A percentile compares a stretch with the other conserved stretches of the same genome.
Evolutionary conservation across 139 green algal species (phyloP).

Genomic region (Chlamydomonas applanata): DNA sequence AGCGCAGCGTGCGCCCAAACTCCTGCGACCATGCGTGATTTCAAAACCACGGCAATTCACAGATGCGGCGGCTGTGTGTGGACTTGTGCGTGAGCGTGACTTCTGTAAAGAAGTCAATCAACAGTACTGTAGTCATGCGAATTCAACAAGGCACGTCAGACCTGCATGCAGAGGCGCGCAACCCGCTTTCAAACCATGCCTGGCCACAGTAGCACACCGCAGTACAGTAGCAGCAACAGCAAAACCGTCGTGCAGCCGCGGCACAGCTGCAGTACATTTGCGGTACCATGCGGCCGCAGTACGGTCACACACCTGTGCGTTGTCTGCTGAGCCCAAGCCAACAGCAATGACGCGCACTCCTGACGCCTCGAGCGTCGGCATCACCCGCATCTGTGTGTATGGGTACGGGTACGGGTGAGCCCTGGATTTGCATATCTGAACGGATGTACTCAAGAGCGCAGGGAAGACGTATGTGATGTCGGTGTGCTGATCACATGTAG

Average conservation of each 20-base stretch:
- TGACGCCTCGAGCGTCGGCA: conserved; percentile 38
- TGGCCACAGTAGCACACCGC: not conserved
- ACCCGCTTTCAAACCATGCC: too few species aligned
- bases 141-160: too few species aligned
- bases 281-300: not conserved
- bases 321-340: conserved; percentile 46
- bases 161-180: too few species aligned
- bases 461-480: not conserved
- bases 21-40: too few species aligned
- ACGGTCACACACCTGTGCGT: conserved; percentile 44
- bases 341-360: conserved; percentile 52
- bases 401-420: too few species aligned
- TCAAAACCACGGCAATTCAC: too few species aligned
- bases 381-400: not conserved
- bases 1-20: conserved; percentile 56
- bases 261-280: not conserved
- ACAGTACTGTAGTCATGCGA: too few species aligned
- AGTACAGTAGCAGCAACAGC: not conserved
- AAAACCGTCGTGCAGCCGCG: not conserved
- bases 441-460: too few species aligned
- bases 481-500: not conserved
- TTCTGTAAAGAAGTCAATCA: not conserved
- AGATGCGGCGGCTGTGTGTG: too few species aligned
- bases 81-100: too few species aligned
- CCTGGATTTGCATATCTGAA: too few species aligned